These are phyloP conservation scores for Lindgomyces ingoldianus DNA, from an alignment of 495 filamentous ascomycete genomes.

Conservation along the genomic window DNA sequence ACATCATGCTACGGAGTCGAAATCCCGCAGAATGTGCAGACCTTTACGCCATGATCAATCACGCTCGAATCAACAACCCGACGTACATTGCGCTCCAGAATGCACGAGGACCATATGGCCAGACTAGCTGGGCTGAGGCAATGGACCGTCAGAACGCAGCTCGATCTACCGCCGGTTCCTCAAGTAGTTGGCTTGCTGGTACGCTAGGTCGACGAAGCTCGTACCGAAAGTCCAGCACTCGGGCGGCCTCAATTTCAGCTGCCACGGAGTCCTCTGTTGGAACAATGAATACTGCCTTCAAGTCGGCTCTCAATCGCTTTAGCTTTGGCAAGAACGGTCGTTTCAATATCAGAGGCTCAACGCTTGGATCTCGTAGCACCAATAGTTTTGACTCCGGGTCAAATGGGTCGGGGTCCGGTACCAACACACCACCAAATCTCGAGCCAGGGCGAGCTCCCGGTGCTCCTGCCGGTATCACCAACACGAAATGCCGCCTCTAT, in stretches of 20 bases:
- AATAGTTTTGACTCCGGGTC: conserved; percentile 56
- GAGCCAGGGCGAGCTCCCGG: conserved; percentile 47
- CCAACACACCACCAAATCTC: conserved; percentile 61
- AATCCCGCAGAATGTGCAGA: conserved; percentile 73
- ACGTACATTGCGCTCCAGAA: conserved; percentile 84
- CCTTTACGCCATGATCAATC: conserved; percentile 81
- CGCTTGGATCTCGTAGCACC: conserved; percentile 60
- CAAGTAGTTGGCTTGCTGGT: conserved; percentile 35
- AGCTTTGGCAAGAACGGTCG: conserved; percentile 59
- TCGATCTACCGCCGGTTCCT: conserved; percentile 33
- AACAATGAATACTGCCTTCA: conserved; percentile 63
- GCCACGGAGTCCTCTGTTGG: conserved; percentile 56
- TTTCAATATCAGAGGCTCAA: conserved; percentile 74
- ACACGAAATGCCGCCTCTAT: conserved; percentile 82
- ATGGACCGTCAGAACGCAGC: conserved; percentile 49
- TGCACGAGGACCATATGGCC: conserved; percentile 51
- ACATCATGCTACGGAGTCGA: conserved; percentile 85
- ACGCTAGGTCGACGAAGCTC: conserved; percentile 55
- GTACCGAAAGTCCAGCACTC: conserved; percentile 60
- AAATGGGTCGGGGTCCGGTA: conserved; percentile 53
- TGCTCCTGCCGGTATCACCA: conserved; percentile 53
- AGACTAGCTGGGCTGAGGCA: conserved; percentile 43
- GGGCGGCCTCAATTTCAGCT: conserved; percentile 51
- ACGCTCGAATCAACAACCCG: conserved; percentile 80
- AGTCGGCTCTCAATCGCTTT: conserved; percentile 72